phyloP scores from a whole-genome alignment of 176 grass and related monocot species.

The Dactylis glomerata region DNA sequence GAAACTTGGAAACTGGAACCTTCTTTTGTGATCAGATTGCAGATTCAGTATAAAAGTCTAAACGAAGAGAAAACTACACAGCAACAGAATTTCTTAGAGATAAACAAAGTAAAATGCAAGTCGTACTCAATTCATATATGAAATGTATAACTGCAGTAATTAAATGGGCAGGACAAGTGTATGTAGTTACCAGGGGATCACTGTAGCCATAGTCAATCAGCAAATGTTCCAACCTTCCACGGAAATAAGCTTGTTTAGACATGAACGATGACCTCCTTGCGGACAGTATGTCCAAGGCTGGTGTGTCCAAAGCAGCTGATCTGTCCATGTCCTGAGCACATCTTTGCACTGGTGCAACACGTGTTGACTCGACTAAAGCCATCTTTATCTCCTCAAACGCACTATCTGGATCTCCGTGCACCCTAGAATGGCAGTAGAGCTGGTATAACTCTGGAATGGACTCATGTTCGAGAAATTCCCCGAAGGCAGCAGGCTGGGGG shows the following conservation, averaged over 20 bases:
- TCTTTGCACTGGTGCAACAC: not conserved
- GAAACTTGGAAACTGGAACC: not conserved
- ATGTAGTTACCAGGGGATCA: not conserved
- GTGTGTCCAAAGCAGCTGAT: not conserved
- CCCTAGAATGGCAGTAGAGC: not conserved
- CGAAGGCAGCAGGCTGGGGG: not conserved
- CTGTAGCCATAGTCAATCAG: not conserved
- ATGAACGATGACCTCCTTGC: not conserved
- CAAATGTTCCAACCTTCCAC: not conserved
- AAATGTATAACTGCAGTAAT: not conserved
- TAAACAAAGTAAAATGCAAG: not conserved
- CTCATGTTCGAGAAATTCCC: not conserved
- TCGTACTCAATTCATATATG: not conserved
- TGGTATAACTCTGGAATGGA: not conserved
- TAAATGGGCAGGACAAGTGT: not conserved
- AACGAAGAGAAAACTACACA: not conserved
- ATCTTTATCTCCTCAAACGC: not conserved
- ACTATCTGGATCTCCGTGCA: not conserved
- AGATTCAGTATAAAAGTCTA: not conserved
- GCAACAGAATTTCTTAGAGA: not conserved
- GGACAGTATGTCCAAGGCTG: not conserved
- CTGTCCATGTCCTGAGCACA: not conserved
- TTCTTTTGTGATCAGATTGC: not conserved
- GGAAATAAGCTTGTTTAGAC: not conserved
- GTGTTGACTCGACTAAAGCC: not conserved